phyloP scores from a whole-genome alignment of 495 filamentous ascomycete genomes.

The Aspergillus asperescens region DNA sequence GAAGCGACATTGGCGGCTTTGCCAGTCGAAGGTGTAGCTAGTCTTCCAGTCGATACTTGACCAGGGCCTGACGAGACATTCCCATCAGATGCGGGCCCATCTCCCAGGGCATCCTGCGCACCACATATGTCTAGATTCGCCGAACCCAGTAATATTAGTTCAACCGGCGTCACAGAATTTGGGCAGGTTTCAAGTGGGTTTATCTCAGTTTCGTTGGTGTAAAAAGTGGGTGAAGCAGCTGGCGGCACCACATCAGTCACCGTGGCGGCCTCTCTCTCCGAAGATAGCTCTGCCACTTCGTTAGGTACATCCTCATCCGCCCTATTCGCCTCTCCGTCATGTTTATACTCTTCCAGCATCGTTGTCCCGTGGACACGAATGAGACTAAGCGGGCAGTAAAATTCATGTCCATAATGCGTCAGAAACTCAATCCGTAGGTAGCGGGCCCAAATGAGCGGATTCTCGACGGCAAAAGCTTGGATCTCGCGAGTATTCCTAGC shows the following conservation, averaged over 20 bases:
- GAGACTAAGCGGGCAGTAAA: slow-evolving; percentile 88
- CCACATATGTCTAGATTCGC: slow-evolving; percentile 16
- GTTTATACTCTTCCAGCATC: slow-evolving; percentile 90
- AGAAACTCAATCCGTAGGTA: slow-evolving; percentile 90
- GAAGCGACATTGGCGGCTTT: slow-evolving; percentile 2
- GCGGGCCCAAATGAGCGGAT: slow-evolving; percentile 91
- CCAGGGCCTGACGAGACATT: slow-evolving; percentile 8
- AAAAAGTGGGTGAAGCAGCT: neutral
- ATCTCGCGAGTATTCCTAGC: slow-evolving; percentile 88
- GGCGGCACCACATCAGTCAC: neutral
- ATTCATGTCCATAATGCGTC: slow-evolving; percentile 91
- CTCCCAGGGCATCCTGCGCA: slow-evolving; percentile 13
- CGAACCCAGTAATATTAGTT: slow-evolving; percentile 15
- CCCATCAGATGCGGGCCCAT: slow-evolving; percentile 5
- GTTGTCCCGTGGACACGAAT: slow-evolving; percentile 90
- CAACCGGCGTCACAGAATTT: slow-evolving; percentile 14
- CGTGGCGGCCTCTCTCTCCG: slow-evolving; percentile 30
- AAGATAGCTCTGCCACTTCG: slow-evolving; percentile 30
- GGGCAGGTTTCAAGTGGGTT: slow-evolving; percentile 10
- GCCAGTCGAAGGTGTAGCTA: slow-evolving; percentile 1
- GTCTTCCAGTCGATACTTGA: slow-evolving; percentile 7
- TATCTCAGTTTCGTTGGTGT: neutral
- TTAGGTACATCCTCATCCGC: slow-evolving; percentile 52
- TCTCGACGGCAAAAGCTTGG: slow-evolving; percentile 87
- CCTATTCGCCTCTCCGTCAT: slow-evolving; percentile 60